Percentiles rank a stretch among this genome's conserved stretches.
phyloP scores from a whole-genome alignment of 345 rosid genomes.

The Raphanus raphanistrum region DNA sequence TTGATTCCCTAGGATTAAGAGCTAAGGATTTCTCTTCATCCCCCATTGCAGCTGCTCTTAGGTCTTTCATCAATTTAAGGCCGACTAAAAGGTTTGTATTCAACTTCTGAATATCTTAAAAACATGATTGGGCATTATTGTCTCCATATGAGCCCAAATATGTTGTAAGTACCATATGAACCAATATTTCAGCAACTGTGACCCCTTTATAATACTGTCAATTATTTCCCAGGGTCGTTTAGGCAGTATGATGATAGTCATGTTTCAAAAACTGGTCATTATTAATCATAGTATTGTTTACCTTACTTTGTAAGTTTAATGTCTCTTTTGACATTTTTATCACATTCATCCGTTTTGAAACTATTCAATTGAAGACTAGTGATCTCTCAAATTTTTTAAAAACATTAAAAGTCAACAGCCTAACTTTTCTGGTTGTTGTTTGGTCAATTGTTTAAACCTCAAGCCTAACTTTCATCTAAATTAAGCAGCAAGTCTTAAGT shows the following conservation, averaged over 20 bases:
- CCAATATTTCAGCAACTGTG: conserved; percentile 1
- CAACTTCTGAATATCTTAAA: too few relatives aligned
- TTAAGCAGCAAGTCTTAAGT: conserved; percentile 1
- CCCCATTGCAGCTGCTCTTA: too few relatives aligned
- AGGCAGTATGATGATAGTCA: neutral
- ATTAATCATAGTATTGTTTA: neutral
- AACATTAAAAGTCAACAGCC: neutral
- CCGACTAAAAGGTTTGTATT: neutral
- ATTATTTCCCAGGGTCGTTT: conserved; percentile 1
- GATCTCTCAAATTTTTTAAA: neutral
- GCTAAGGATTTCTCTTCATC: too few relatives aligned
- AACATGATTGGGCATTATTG: neutral
- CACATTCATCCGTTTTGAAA: neutral
- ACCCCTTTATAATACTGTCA: neutral
- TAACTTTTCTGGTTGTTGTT: conserved; percentile 8
- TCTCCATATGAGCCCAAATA: neutral
- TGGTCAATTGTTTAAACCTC: conserved; percentile 9
- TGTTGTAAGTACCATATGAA: neutral
- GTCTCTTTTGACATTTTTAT: neutral
- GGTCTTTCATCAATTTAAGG: neutral
- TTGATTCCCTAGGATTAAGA: too few relatives aligned
- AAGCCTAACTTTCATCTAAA: conserved; percentile 23
- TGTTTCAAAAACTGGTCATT: too few relatives aligned
- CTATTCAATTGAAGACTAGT: conserved; percentile 6
- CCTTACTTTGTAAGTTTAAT: conserved; percentile 4